Percentiles rank a stretch among this genome's conserved stretches.
Conservation (phyloP, 2,329 filamentous ascomycete species). For the Diaporthe sp. region DNA sequence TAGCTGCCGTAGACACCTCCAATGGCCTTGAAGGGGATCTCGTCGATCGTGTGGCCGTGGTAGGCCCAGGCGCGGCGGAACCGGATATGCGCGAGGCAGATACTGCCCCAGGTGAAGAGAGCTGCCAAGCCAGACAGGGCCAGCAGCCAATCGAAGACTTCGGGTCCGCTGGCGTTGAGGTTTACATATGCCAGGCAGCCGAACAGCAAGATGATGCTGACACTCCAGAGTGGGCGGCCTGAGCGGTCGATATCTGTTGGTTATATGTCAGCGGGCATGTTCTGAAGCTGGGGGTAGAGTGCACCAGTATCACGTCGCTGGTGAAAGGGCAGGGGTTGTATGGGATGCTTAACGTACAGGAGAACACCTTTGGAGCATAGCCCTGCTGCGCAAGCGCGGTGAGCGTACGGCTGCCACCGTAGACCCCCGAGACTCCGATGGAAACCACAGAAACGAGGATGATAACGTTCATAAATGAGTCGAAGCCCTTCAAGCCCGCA, state of each 20-base stretch:
- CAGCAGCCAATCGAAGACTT: constrained; percentile 75
- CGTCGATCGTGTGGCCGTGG: constrained; percentile 73
- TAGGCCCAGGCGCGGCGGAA: constrained; percentile 75
- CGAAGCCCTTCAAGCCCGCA: constrained; percentile 64
- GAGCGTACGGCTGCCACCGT: constrained; percentile 71
- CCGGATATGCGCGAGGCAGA: constrained; percentile 77
- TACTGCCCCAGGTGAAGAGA: constrained; percentile 78
- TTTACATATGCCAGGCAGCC: constrained; percentile 65
- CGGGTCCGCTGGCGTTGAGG: constrained; percentile 58
- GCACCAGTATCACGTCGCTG: neutral
- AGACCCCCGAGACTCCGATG: constrained; percentile 71
- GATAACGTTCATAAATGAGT: constrained; percentile 71
- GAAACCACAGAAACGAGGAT: constrained; percentile 71
- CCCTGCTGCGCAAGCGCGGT: constrained; percentile 71
- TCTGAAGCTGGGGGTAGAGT: too few species aligned
- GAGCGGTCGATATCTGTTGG: constrained; percentile 66
- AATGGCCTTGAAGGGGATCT: constrained; percentile 75
- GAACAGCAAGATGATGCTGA: constrained; percentile 61
- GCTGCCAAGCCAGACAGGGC: constrained; percentile 75
- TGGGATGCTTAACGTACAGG: constrained; percentile 36
- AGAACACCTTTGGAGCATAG: constrained; percentile 69
- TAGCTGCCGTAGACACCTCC: constrained; percentile 75
- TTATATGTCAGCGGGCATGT: neutral
- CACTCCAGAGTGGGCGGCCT: constrained; percentile 67
- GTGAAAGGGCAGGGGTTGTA: neutral